These are phyloP conservation scores for Gliomastix tumulicola DNA, from an alignment of 2,329 filamentous ascomycete genomes.

Conservation along the genomic window DNA sequence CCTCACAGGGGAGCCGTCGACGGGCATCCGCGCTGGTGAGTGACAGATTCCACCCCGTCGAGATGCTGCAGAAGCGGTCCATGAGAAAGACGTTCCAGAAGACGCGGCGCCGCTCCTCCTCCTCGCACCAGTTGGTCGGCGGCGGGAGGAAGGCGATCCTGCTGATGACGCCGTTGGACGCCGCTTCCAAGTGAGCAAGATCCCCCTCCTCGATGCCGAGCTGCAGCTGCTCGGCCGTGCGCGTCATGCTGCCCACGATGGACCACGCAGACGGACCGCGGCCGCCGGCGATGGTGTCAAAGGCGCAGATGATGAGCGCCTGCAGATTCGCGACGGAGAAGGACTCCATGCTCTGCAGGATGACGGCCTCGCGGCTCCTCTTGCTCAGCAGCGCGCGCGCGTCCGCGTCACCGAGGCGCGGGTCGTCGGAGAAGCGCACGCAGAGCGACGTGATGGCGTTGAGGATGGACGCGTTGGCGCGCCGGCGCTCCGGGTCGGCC, in stretches of 20 bases:
- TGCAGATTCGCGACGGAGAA: constrained; percentile 26
- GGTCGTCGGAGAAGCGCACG: constrained; percentile 16
- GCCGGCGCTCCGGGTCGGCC: constrained; percentile 10
- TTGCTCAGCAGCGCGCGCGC: constrained; percentile 13
- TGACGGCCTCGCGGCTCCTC: constrained; percentile 18
- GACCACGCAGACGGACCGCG: constrained; percentile 24
- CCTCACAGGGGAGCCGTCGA: constrained; percentile 29
- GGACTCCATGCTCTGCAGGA: constrained; percentile 22
- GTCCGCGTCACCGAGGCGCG: constrained; percentile 13
- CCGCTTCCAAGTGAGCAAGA: constrained; percentile 1
- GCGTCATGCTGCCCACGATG: constrained; percentile 27
- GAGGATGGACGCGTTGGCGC: constrained; percentile 19
- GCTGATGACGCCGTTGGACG: neutral
- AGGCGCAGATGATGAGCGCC: constrained; percentile 24
- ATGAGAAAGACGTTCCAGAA: constrained; percentile 33
- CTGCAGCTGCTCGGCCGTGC: constrained; percentile 29
- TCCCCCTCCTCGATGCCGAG: constrained; percentile 26
- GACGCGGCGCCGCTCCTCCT: constrained; percentile 28
- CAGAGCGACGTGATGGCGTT: constrained; percentile 24
- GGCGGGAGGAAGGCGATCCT: constrained; percentile 17
- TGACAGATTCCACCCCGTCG: constrained; percentile 28
- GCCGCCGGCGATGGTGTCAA: constrained; percentile 27
- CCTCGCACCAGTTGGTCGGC: constrained; percentile 23
- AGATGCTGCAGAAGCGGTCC: constrained; percentile 31
- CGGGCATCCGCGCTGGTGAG: constrained; percentile 26